These are phyloP conservation scores for Serendipita sp. DNA, from an alignment of 768 basidiomycete species.

Conservation along the genomic window DNA sequence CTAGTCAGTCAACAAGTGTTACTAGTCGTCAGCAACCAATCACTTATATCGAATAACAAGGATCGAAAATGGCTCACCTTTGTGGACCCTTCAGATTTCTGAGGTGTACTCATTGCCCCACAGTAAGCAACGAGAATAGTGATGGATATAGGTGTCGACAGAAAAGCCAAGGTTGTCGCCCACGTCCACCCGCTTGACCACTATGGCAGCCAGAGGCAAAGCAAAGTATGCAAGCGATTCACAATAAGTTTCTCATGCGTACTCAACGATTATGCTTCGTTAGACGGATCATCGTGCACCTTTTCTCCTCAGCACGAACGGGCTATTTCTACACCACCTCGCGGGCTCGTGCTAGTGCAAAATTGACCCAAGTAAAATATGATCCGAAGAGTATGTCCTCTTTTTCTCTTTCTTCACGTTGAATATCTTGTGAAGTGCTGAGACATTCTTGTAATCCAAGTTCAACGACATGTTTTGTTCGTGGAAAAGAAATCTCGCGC, in stretches of 20 bases:
- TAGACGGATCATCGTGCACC: conserved; percentile 72
- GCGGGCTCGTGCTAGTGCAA: conserved; percentile 57
- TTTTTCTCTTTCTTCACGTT: not conserved
- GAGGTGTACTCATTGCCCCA: too few species aligned
- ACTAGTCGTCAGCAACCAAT: too few species aligned
- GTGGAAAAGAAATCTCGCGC: conserved; percentile 41
- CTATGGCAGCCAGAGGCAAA: conserved; percentile 48
- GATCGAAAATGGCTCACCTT: too few species aligned
- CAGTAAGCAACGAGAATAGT: too few species aligned
- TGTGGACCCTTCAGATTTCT: too few species aligned
- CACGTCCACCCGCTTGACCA: too few species aligned
- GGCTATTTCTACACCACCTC: conserved; percentile 84
- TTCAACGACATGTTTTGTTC: conserved; percentile 57
- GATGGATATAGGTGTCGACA: too few species aligned
- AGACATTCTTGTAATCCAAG: conserved; percentile 21
- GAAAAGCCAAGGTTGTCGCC: too few species aligned
- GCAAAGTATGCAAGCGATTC: conserved; percentile 29
- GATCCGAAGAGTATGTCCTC: conserved; percentile 59
- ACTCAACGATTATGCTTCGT: not conserved
- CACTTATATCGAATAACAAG: too few species aligned
- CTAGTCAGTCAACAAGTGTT: too few species aligned
- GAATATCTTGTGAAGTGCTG: not conserved
- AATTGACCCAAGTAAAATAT: conserved; percentile 80
- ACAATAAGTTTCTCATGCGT: not conserved
- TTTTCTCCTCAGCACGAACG: conserved; percentile 83